Base-by-base conservation (phyloP, 164 flowering plant species). In the Aristolochia fimbriata region DNA sequence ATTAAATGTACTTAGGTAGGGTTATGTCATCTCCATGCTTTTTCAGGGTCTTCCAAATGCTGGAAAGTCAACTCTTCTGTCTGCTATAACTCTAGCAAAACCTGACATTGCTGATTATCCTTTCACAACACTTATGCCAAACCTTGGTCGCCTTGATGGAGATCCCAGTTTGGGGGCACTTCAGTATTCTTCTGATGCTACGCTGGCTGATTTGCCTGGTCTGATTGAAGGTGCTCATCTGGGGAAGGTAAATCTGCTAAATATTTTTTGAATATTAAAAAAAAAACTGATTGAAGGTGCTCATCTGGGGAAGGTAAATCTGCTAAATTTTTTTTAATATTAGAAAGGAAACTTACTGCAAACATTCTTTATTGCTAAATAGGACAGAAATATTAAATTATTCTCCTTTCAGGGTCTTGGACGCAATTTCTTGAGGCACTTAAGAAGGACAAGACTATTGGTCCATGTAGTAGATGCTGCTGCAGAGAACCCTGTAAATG, bases 241-340 rank as follows among this genome's bases (percentile, higher is more conserved):
- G 55, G 99, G 99, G 58, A 93, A 90, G 97, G 99, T 93, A 83
- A 45, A 15, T 33, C 15, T 16, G 58, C 6, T 30, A 1, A 24
- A 6, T 30, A 15, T 7, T 16, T 5, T 56, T 17, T 23, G 1
- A 3, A 2, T 27, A n/a, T n/a, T n/a, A n/a, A n/a, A n/a, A n/a
- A n/a, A n/a, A n/a, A n/a, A n/a, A n/a, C 97, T 94, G 57, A 94
- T 94, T 52, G 95, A 93, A 77, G 99, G 97, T 62, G 97, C 99
- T 70, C 99, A 93, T 74, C 72, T 90, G 55, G 99, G 99, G 58
- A 93, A 90, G 97, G 99, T 93, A 83, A 45, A 15, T 33, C 15
- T 16, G 58, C 6, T 30, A 1, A 24, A 6, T 30, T 30, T 7
- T 16, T 5, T 56, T 17, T 23, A 0, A 3, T n/a, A n/a, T n/a